These are phyloP conservation scores for Kwoniella bestiolae DNA, from an alignment of 768 basidiomycete species.

Conservation along the genomic window DNA sequence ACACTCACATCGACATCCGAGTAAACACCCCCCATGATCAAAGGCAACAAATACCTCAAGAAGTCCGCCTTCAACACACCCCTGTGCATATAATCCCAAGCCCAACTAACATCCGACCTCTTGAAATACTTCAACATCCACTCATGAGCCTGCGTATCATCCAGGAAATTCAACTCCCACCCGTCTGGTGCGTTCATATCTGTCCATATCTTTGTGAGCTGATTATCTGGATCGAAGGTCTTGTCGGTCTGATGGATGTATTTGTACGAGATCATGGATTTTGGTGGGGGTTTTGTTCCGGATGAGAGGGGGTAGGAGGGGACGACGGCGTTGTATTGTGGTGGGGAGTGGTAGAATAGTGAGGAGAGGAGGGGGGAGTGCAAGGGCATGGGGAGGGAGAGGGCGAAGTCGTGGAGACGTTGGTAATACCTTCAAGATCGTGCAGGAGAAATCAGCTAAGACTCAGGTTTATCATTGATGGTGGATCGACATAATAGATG, in stretches of 20 bases:
- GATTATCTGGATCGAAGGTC: constrained; percentile 13
- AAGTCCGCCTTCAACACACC: constrained; percentile 52
- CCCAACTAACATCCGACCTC: constrained; percentile 39
- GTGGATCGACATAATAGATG: neutral
- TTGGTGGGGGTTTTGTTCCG: constrained; percentile 1
- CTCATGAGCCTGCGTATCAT: constrained; percentile 34
- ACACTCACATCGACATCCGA: constrained; percentile 54
- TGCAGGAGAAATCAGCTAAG: neutral
- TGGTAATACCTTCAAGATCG: constrained; percentile 23
- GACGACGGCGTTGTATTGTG: constrained; percentile 10
- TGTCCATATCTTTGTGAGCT: constrained; percentile 34
- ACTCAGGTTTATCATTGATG: neutral
- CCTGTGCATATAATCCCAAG: constrained; percentile 47
- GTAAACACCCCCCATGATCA: constrained; percentile 50
- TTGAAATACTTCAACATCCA: constrained; percentile 34
- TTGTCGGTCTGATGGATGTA: constrained; percentile 50
- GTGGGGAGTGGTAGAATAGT: constrained; percentile 21
- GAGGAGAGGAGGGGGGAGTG: constrained; percentile 19
- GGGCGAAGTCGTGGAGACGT: constrained; percentile 26
- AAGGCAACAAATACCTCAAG: constrained; percentile 46
- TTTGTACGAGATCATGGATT: constrained; percentile 43
- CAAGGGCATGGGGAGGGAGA: constrained; percentile 12
- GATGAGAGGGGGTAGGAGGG: constrained; percentile 6
- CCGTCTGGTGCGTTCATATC: constrained; percentile 38
- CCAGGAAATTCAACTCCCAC: constrained; percentile 44